Evolutionary conservation across 345 rosid genomes (phyloP).

Genomic region (Salix koriyanagi): DNA sequence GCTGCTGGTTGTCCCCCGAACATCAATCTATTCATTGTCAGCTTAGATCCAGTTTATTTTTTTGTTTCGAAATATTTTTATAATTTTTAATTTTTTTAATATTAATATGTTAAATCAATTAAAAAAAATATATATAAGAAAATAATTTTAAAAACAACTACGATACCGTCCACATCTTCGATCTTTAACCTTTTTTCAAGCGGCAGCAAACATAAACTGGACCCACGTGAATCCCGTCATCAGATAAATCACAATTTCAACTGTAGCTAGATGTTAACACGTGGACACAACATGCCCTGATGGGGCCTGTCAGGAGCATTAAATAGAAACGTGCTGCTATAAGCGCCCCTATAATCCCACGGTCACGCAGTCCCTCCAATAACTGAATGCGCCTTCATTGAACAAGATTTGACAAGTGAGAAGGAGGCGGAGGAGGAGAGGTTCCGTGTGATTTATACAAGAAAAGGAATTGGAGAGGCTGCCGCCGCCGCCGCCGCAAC

Average conservation of each 20-base stretch:
- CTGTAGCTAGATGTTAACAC: slow-evolving; percentile 7
- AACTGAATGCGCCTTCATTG: slow-evolving; percentile 6
- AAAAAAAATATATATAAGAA: too few relatives aligned
- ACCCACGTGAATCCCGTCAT: not conserved
- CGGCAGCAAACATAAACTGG: not conserved
- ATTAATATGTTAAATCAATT: too few relatives aligned
- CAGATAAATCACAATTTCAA: not conserved
- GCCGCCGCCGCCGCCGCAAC: too few relatives aligned
- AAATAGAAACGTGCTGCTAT: slow-evolving; percentile 1
- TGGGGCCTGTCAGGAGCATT: slow-evolving; percentile 13
- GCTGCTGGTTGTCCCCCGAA: too few relatives aligned
- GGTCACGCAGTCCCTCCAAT: not conserved
- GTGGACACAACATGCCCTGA: not conserved
- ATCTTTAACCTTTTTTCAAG: not conserved
- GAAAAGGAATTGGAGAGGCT: not conserved
- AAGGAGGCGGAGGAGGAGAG: not conserved
- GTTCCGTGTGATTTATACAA: not conserved
- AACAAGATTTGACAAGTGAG: not conserved
- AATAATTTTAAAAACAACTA: too few relatives aligned
- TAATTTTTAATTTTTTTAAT: too few relatives aligned
- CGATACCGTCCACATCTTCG: too few relatives aligned
- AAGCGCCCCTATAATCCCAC: not conserved
- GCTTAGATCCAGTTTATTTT: too few relatives aligned
- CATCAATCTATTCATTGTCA: too few relatives aligned
- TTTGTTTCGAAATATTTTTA: too few relatives aligned